Base-by-base conservation (phyloP, 164 flowering plant species). In the Piper longum region DNA sequence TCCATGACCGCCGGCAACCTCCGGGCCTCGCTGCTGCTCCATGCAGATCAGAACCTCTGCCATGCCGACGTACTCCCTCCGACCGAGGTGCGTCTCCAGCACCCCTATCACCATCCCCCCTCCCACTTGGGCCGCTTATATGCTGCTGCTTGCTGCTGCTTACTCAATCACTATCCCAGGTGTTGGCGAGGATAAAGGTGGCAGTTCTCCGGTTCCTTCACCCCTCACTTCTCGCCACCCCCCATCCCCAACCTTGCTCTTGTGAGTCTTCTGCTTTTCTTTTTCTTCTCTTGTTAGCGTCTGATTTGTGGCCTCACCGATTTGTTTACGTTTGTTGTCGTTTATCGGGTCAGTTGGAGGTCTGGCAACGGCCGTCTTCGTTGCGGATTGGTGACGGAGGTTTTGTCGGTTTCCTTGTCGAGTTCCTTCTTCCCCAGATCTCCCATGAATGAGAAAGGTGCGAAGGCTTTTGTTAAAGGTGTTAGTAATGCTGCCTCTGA, bases 401-500 rank as follows among this genome's bases (percentile, higher is more conserved):
- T 67, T 61, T 79, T 96, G 5, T 81, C 77, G 70, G 81, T 90
- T 66, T 93, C 78, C 69, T 89, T 95, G 4, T 88, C 91, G 7
- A 79, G 75, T 60, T 78, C 87, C 2, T 80, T 79, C 61, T 79
- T 79, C 64, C 74, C 77, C 4, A 79, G 89, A 72, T 95, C 99
- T 59, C 68, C 91, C 72, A 74, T 71, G 85, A 80, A 68, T 64
- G 70, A 82, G 36, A 84, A 78, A 56, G 76, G 85, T 18, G 74
- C 96, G 51, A 86, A 87, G 70, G 80, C 97, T 55, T 95, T 88
- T 57, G 72, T 91, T 63, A 74, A 97, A 82, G 99, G 96, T 86
- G 61, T 54, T 5, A 13, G 36, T 26, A 26, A 26, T 2, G 48
- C 48, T 44, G 48, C 6, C 0, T 5, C 48, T 5, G 11, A 44